phyloP scores from a whole-genome alignment of 495 filamentous ascomycete species.

The Neurospora pannonica region DNA sequence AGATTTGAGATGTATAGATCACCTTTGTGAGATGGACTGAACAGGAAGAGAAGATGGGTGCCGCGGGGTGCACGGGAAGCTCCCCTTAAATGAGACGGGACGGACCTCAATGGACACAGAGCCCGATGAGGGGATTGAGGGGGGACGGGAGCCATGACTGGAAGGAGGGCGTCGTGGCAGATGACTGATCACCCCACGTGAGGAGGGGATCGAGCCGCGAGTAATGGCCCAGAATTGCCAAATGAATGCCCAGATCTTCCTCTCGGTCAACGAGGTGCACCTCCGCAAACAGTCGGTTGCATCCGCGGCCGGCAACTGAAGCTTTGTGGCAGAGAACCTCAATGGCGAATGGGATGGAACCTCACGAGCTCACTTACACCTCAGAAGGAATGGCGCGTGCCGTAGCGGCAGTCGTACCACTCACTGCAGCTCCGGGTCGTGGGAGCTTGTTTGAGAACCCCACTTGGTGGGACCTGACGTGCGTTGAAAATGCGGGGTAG shows the following conservation, averaged over 20 bases:
- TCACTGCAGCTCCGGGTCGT: background rate
- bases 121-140: background rate
- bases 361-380: background rate
- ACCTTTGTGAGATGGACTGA: background rate
- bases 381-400: background rate
- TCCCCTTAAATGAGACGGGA: background rate
- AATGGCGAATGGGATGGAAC: background rate
- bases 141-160: background rate
- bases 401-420: background rate
- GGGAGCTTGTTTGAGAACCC: background rate
- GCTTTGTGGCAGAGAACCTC: background rate
- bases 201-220: background rate
- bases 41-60: background rate
- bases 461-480: background rate
- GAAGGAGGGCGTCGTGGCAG: background rate
- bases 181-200: background rate
- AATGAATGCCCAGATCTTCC: background rate
- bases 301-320: background rate
- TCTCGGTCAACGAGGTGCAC: background rate
- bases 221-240: background rate
- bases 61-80: background rate
- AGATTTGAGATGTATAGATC: background rate
- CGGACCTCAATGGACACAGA: background rate
- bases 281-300: background rate
- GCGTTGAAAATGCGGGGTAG: conserved; percentile 10